Evolutionary conservation across 345 rosid genomes (phyloP).

Genomic region (Salix arbutifolia): DNA sequence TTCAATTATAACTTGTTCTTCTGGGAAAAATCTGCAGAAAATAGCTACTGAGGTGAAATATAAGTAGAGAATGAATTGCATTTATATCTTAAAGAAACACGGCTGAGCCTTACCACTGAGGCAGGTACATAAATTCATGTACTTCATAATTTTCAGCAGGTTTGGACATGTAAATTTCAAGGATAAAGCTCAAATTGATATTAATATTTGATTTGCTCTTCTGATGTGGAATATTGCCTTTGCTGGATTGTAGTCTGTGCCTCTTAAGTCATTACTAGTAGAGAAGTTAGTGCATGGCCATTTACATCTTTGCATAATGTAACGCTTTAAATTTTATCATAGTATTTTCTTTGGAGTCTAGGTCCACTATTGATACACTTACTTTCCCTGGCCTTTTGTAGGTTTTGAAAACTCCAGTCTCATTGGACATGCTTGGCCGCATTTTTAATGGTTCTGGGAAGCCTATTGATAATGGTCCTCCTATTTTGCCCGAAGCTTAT

Average conservation of each 20-base stretch:
- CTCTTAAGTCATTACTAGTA: neutral
- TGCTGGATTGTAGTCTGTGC: neutral
- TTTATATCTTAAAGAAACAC: neutral
- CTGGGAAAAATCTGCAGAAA: neutral
- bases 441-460: constrained; percentile 96
- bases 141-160: neutral
- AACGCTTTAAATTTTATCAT: neutral
- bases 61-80: neutral
- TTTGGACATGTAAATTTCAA: neutral
- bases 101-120: neutral
- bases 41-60: neutral
- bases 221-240: neutral
- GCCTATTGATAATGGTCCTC: constrained; percentile 95
- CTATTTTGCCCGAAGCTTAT: constrained; percentile 89
- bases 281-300: neutral
- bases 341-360: neutral
- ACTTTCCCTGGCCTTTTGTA: constrained; percentile 17
- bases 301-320: neutral
- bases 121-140: neutral
- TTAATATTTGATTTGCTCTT: neutral
- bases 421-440: constrained; percentile 95
- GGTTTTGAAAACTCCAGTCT: constrained; percentile 91
- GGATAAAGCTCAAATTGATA: neutral
- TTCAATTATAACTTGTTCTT: neutral
- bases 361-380: neutral